A percentile compares a stretch with the other conserved stretches of the same genome.
Conservation (phyloP, 2,329 filamentous ascomycete genomes). For the Monilinia fructigena region DNA sequence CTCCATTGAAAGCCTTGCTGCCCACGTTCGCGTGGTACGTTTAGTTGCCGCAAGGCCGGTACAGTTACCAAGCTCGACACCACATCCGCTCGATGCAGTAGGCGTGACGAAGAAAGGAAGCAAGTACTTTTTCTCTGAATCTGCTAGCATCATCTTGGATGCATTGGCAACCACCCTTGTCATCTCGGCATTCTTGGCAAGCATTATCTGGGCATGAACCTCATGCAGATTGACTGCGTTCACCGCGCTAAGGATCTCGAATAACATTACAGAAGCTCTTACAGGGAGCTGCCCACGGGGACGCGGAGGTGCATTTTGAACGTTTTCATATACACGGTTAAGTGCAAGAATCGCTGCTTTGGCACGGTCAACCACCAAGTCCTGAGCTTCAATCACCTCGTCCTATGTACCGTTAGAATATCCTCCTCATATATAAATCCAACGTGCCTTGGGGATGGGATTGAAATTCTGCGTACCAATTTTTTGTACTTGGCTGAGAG, state of each 20-base stretch:
- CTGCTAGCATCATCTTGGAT: constrained; percentile 8
- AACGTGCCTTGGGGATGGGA: neutral
- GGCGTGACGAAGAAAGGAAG: neutral
- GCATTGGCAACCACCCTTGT: constrained; percentile 10
- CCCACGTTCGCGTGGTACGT: constrained; percentile 3
- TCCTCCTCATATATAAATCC: neutral
- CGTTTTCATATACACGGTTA: neutral
- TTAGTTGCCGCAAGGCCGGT: neutral
- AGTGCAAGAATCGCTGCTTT: neutral
- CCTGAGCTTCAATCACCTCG: constrained; percentile 2
- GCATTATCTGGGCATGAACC: neutral
- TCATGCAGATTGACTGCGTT: neutral
- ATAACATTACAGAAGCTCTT: neutral
- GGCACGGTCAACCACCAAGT: neutral
- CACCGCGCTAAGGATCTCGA: neutral
- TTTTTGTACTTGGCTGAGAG: neutral
- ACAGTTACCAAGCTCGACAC: neutral
- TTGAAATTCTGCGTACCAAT: neutral
- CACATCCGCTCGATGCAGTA: neutral
- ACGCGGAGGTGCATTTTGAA: neutral
- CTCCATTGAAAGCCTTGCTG: constrained; percentile 5
- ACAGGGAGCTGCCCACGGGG: neutral
- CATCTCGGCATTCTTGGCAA: neutral
- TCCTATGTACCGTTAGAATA: neutral
- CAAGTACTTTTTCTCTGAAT: neutral